Base-by-base conservation (phyloP, 306 rosid species). In the Vigna trinervia region DNA sequence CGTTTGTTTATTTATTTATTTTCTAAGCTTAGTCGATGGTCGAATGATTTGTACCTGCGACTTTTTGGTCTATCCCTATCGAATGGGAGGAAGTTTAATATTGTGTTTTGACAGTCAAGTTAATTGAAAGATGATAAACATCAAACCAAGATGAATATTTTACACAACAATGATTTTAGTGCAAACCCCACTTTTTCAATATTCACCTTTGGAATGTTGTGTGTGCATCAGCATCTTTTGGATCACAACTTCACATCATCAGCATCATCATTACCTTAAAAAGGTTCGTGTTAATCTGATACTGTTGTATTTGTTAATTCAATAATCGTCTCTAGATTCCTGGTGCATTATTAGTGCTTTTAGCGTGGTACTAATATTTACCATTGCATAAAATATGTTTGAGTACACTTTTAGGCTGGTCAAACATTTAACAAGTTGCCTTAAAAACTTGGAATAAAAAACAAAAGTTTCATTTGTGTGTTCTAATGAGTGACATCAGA, bases 101-200 rank as follows among this genome's bases (percentile, higher is more conserved):
- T 46, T 52, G 34, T 78, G 46, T 3, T 78, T 63, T 65, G 76
- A 70, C 8, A 1, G 2, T 39, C 48, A 82, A 32, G 12, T 22
- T 30, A 5, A 39, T 9, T 56, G 63, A 47, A 62, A 64, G 76
- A 71, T 68, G 82, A 82, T 77, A 77, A 82, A 77, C 71, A 82
- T 38, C 41, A 64, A 65, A 39, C 41, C 15, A 15, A 70, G 30
- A 46, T 14, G 12, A 11, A 43, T 52, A 39, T 51, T 76, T 14
- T 23, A 60, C 5, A 75, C 39, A 62, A 36, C 45, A 32, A 71
- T 66, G 6, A 34, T 69, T 28, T 3, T 28, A 22, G 22, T 69
- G 73, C 59, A 30, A 75, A 41, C 69, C 74, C 78, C 78, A 70
- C 47, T 39, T 30, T 46, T 46, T 74, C 26, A 53, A 58, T 68